Evolutionary conservation across 331 rosid genomes (phyloP), one percentile per base, ranked within the genome.

Genomic region (Quercus lobata): DNA sequence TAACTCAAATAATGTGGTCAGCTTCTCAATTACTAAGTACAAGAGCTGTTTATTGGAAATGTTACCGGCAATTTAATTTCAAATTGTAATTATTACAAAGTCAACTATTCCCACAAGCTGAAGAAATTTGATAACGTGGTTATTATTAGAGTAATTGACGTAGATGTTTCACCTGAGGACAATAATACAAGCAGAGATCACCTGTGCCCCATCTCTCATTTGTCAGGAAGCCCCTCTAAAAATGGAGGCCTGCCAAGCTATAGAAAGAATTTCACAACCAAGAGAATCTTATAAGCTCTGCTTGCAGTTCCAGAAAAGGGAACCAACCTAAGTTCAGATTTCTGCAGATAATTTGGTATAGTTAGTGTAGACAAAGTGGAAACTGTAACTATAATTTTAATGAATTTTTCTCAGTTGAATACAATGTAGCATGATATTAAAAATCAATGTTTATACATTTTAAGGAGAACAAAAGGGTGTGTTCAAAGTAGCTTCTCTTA

Each of bases 281-380:
- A 29, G 57, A 57, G 72, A 18, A 46, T 9, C 55, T 12, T 19
- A 35, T 2, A 37, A 68, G 57, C 68, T 66, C 72, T 35, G 70
- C 57, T 16, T n/a, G 27, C 61, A 14, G 69, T 76, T 65, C 52
- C 37, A 37, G 56, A 46, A 80, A 69, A 24, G 21, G 70, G 71
- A 74, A 60, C 66, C 77, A 72, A 12, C 49, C n/a, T 1, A 34
- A 44, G 24, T 65, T 84, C 82, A 62, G 68, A 11, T 77, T 6
- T 85, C 86, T 88, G 89, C 86, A 70, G 75, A 70, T 74, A 78
- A 52, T 32, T 69, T 74, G 58, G 76, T 34, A 53, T 55, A 9
- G 30, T 78, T 69, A 63, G 78, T 73, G 63, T 29, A 60, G 18
- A 18, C 29, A 35, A 49, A 34, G 72, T 66, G 34, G 49, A 41